Percentiles rank a stretch among this genome's conserved stretches.
Evolutionary conservation across 2,329 filamentous ascomycete genomes (phyloP).

Genomic region (Diaporthe capsici): DNA sequence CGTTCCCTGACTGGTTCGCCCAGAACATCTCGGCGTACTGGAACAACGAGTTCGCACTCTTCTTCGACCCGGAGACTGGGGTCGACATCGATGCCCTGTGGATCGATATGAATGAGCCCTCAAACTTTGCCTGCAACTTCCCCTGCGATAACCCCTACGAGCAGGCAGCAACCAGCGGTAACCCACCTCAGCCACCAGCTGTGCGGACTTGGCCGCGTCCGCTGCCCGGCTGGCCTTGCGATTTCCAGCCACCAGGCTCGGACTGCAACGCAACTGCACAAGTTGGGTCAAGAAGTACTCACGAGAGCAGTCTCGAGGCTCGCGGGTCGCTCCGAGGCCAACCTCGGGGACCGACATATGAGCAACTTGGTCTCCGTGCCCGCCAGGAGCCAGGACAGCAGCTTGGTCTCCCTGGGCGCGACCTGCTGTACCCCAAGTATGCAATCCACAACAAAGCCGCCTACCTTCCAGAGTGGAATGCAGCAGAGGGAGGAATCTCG

Average conservation of each 20-base stretch:
- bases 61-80: constrained; percentile 75
- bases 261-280: constrained; percentile 51
- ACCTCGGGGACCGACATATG: constrained; percentile 19
- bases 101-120: constrained; percentile 78
- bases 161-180: constrained; percentile 52
- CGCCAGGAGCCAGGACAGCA: constrained; percentile 54
- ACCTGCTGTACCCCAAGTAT: constrained; percentile 76
- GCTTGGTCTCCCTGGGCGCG: constrained; percentile 72
- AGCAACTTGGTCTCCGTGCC: constrained; percentile 39
- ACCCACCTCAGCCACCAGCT: constrained; percentile 73
- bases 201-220: constrained; percentile 74
- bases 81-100: constrained; percentile 84
- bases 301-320: not conserved
- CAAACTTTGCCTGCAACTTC: constrained; percentile 63
- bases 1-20: constrained; percentile 84
- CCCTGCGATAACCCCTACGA: constrained; percentile 66
- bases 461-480: constrained; percentile 56
- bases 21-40: constrained; percentile 76
- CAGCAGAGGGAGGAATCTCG: constrained; percentile 61
- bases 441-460: constrained; percentile 74
- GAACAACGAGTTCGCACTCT: constrained; percentile 75
- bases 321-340: not conserved
- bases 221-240: constrained; percentile 77
- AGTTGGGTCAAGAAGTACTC: constrained; percentile 1
- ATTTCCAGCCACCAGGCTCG: constrained; percentile 72